Evolutionary conservation across 169 alveolate species (phyloP).

Genomic region (Plasmodium reichenowi): DNA sequence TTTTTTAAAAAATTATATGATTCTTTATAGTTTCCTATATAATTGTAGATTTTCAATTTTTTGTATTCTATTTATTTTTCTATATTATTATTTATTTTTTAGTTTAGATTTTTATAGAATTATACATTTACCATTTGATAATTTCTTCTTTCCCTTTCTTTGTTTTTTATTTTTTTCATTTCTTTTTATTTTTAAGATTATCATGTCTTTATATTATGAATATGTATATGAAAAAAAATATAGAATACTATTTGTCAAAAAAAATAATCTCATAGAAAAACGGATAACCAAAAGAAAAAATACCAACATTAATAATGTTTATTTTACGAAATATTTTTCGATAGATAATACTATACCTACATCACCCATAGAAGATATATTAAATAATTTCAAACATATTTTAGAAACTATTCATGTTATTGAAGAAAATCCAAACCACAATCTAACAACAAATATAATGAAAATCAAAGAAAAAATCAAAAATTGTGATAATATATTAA

Average conservation of each 20-base stretch:
- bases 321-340: slow-evolving; percentile 50
- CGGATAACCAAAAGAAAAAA: not conserved
- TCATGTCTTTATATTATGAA: slow-evolving; percentile 27
- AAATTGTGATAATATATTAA: slow-evolving; percentile 54
- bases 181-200: slow-evolving; percentile 7
- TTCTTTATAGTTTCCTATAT: slow-evolving; percentile 51
- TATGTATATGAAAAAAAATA: slow-evolving; percentile 20
- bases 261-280: not conserved
- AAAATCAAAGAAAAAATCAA: slow-evolving; percentile 63
- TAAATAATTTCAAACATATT: slow-evolving; percentile 17
- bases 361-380: slow-evolving; percentile 68
- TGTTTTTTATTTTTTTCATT: not conserved
- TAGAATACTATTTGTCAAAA: slow-evolving; percentile 8
- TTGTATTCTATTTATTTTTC: slow-evolving; percentile 18
- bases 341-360: slow-evolving; percentile 57
- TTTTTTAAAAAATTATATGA: slow-evolving; percentile 52
- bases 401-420: slow-evolving; percentile 21
- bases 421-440: slow-evolving; percentile 39
- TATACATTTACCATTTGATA: not conserved
- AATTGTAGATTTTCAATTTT: slow-evolving; percentile 39
- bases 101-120: not conserved
- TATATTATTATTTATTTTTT: slow-evolving; percentile 12
- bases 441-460: slow-evolving; percentile 2
- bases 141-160: too few relatives aligned
- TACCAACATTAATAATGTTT: not conserved